Evolutionary conservation across 306 rosid genomes (phyloP).

Genomic region (Gillenia trifoliata): DNA sequence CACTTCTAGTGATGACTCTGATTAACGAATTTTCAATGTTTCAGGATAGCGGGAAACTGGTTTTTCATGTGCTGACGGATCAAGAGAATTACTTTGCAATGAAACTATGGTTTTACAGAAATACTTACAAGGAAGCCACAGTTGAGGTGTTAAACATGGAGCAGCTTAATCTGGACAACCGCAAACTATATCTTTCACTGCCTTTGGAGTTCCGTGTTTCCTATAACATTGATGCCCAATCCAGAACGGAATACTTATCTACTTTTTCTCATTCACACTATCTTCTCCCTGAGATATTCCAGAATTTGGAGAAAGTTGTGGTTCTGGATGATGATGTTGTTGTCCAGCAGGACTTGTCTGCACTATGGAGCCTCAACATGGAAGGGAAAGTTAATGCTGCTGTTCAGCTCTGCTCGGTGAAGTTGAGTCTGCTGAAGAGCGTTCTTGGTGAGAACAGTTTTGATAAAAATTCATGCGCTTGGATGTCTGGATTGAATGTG

Average conservation of each 20-base stretch:
- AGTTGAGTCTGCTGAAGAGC: conserved; percentile 59
- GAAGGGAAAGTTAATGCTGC: conserved; percentile 90
- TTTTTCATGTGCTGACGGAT: conserved; percentile 92
- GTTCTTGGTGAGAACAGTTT: conserved; percentile 52
- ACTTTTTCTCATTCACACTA: conserved; percentile 84
- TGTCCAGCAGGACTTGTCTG: conserved; percentile 80
- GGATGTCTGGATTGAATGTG: conserved; percentile 96
- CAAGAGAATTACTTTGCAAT: conserved; percentile 82
- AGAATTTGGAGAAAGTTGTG: conserved; percentile 66
- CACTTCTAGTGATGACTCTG: conserved; percentile 16
- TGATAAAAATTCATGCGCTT: conserved; percentile 51
- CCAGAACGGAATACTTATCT: conserved; percentile 81
- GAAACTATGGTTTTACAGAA: conserved; percentile 86
- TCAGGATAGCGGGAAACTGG: conserved; percentile 74
- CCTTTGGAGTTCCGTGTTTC: conserved; percentile 86
- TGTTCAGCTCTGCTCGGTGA: conserved; percentile 63
- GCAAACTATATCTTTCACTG: conserved; percentile 38
- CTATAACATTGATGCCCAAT: conserved; percentile 37
- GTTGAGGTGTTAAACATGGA: conserved; percentile 80
- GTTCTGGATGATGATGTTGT: conserved; percentile 90
- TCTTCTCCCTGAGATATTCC: conserved; percentile 79
- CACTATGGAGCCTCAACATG: conserved; percentile 76
- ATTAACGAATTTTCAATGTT: conserved; percentile 34
- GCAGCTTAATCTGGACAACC: conserved; percentile 43
- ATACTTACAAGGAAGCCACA: conserved; percentile 56